phyloP scores from a whole-genome alignment of 768 basidiomycete species.

The Phylloporus sp. region DNA sequence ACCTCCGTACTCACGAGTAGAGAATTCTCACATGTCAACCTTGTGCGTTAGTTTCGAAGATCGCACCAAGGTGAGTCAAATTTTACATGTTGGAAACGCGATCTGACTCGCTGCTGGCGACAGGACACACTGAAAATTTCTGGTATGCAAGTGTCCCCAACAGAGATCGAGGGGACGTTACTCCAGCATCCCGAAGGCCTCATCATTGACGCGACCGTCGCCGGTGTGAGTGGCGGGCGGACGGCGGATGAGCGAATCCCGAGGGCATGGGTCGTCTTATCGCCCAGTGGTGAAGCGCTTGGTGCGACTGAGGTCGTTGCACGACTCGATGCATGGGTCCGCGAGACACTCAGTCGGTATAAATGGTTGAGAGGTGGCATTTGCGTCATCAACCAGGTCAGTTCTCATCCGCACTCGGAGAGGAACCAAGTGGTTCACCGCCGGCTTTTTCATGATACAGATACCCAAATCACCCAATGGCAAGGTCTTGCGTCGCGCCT shows the following conservation, averaged over 20 bases:
- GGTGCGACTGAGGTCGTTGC: constrained; percentile 39
- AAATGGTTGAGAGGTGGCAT: constrained; percentile 77
- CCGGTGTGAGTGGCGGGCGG: constrained; percentile 68
- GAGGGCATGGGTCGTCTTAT: constrained; percentile 74
- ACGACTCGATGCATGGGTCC: constrained; percentile 56
- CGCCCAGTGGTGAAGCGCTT: constrained; percentile 44
- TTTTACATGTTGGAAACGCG: too few relatives aligned
- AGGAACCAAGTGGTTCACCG: not conserved
- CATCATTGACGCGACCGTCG: constrained; percentile 63
- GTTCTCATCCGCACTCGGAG: constrained; percentile 13
- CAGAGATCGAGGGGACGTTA: constrained; percentile 68
- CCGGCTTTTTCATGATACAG: constrained; percentile 19
- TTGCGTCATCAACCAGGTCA: constrained; percentile 56
- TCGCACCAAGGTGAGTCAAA: constrained; percentile 55
- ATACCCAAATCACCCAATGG: constrained; percentile 74
- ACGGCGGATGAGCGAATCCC: constrained; percentile 70
- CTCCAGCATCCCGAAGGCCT: constrained; percentile 56
- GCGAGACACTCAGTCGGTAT: constrained; percentile 61
- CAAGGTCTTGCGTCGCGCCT: constrained; percentile 57
- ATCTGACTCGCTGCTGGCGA: not conserved
- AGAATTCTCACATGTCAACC: not conserved
- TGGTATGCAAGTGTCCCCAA: constrained; percentile 74
- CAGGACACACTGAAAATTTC: constrained; percentile 80
- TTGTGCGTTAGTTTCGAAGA: constrained; percentile 55
- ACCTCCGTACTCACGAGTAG: not conserved